Percentiles rank a stretch among this genome's conserved stretches.
phyloP scores from a whole-genome alignment of 164 flowering plant genomes.

The Aristolochia contorta region DNA sequence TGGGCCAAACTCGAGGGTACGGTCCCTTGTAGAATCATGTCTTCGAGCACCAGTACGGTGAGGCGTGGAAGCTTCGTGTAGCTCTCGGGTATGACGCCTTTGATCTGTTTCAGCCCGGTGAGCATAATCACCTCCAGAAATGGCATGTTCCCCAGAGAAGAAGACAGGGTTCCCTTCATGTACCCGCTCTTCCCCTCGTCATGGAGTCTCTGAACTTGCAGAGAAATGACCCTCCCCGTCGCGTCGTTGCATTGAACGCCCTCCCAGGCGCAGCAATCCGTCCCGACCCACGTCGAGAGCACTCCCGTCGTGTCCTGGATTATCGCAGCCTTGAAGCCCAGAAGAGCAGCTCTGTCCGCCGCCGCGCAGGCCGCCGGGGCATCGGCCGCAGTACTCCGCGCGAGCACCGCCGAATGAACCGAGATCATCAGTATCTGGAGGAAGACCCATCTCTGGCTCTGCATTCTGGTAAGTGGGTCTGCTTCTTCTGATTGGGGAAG shows the following conservation, averaged over 20 bases:
- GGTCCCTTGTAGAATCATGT: constrained; percentile 52
- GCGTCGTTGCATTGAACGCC: constrained; percentile 61
- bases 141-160: constrained; percentile 45
- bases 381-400: constrained; percentile 13
- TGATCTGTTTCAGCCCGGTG: constrained; percentile 68
- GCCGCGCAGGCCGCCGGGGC: constrained; percentile 36
- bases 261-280: constrained; percentile 91
- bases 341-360: constrained; percentile 58
- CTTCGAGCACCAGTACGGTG: constrained; percentile 64
- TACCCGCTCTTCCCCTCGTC: constrained; percentile 23
- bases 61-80: constrained; percentile 48
- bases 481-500: constrained; percentile 2
- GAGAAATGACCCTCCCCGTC: constrained; percentile 50
- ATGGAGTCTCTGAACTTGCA: constrained; percentile 47
- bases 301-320: constrained; percentile 55
- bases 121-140: constrained; percentile 63
- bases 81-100: constrained; percentile 60
- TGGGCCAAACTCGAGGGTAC: constrained; percentile 61
- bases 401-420: constrained; percentile 7
- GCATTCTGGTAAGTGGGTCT: constrained; percentile 44
- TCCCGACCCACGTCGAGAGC: constrained; percentile 66
- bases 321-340: constrained; percentile 63
- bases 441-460: constrained; percentile 29
- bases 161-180: constrained; percentile 74
- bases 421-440: constrained; percentile 27